Evolutionary conservation across 768 basidiomycete genomes (phyloP).

Genomic region (Lactifluus piperatus): DNA sequence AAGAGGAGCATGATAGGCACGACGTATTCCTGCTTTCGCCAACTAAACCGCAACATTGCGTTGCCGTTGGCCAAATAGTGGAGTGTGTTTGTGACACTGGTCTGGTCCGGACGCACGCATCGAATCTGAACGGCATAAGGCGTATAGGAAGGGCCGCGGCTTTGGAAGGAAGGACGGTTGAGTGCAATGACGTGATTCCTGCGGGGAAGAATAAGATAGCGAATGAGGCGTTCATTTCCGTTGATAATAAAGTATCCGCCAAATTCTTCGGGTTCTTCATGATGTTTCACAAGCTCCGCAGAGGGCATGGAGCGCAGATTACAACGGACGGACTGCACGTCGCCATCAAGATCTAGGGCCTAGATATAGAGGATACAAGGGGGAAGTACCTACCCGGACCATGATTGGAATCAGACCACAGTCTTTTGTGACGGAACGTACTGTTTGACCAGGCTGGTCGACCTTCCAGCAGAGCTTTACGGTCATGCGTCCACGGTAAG

Average conservation of each 20-base stretch:
- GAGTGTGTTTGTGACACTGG: constrained; percentile 89
- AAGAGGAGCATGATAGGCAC: constrained; percentile 95
- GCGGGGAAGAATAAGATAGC: constrained; percentile 92
- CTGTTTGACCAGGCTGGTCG: constrained; percentile 49
- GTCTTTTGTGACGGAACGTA: constrained; percentile 64
- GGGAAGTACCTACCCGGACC: constrained; percentile 72
- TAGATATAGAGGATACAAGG: not conserved
- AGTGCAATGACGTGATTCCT: constrained; percentile 94
- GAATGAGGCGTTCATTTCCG: constrained; percentile 97
- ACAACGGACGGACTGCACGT: constrained; percentile 73
- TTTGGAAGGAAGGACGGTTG: constrained; percentile 81
- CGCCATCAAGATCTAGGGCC: not conserved
- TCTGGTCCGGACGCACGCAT: constrained; percentile 89
- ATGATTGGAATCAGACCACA: constrained; percentile 94
- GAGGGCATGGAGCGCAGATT: constrained; percentile 84
- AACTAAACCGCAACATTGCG: constrained; percentile 93
- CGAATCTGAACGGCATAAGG: constrained; percentile 93
- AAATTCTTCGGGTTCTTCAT: constrained; percentile 98
- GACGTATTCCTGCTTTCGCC: constrained; percentile 97
- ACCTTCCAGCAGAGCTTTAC: constrained; percentile 82
- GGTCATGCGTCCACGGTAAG: constrained; percentile 87
- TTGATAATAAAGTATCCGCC: constrained; percentile 99
- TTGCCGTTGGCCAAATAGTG: constrained; percentile 96
- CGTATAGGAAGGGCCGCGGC: constrained; percentile 92
- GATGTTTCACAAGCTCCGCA: constrained; percentile 74